Percentiles rank a stretch among this genome's conserved stretches.
These are phyloP conservation scores for Arthroderma uncinatum DNA, from an alignment of 2,329 filamentous ascomycete species.

Conservation along the genomic window DNA sequence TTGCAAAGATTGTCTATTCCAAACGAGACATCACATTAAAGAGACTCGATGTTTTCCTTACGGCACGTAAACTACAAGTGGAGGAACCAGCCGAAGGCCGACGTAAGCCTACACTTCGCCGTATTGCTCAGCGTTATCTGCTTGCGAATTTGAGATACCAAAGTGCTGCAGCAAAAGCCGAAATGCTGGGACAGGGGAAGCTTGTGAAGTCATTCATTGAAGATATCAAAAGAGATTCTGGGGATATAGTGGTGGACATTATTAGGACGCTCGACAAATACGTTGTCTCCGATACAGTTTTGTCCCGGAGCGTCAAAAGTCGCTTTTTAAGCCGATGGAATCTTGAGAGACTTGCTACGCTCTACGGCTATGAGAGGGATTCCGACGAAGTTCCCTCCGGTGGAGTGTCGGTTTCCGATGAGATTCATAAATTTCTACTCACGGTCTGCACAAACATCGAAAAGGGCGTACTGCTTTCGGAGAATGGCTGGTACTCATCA, in stretches of 20 bases:
- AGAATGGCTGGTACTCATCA: slow-evolving; percentile 75
- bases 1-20: slow-evolving; percentile 66
- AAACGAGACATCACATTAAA: slow-evolving; percentile 69
- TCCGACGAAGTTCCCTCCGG: slow-evolving; percentile 36
- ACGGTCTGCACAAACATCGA: slow-evolving; percentile 61
- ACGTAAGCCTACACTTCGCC: slow-evolving; percentile 65
- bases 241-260: slow-evolving; percentile 63
- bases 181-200: slow-evolving; percentile 65
- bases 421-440: slow-evolving; percentile 64
- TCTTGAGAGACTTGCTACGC: slow-evolving; percentile 57
- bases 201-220: slow-evolving; percentile 61
- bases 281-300: slow-evolving; percentile 61
- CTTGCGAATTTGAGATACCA: slow-evolving; percentile 69
- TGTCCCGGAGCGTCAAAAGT: slow-evolving; percentile 64
- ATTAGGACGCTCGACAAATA: slow-evolving; percentile 58
- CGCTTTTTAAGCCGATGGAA: slow-evolving; percentile 64
- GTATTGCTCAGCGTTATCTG: slow-evolving; percentile 71
- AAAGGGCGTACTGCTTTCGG: slow-evolving; percentile 63
- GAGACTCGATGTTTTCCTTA: slow-evolving; percentile 68
- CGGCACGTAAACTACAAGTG: slow-evolving; percentile 45
- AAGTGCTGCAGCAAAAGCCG: slow-evolving; percentile 63
- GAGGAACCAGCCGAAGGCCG: slow-evolving; percentile 51
- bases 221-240: slow-evolving; percentile 64
- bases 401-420: slow-evolving; percentile 46
- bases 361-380: slow-evolving; percentile 49